A percentile compares a stretch with the other conserved stretches of the same genome.
phyloP scores from a whole-genome alignment of 352 stramenopile genomes.

The Pythium sp. region DNA sequence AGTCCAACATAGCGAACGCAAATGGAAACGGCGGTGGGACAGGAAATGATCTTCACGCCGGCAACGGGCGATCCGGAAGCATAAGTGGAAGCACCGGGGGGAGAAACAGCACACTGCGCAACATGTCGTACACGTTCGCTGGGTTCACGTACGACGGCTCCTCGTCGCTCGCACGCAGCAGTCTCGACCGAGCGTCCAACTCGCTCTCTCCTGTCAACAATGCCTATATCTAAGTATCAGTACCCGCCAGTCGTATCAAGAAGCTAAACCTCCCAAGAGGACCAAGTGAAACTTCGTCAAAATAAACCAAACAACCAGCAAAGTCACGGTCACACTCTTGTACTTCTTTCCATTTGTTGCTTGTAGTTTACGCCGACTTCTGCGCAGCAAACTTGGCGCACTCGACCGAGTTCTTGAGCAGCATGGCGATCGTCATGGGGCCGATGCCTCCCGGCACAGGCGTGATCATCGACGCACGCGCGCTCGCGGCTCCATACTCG shows the following conservation, averaged over 20 bases:
- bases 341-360: neutral
- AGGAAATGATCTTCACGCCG: constrained; percentile 11
- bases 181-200: constrained; percentile 28
- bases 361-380: neutral
- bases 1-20: constrained; percentile 19
- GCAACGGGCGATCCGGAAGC: constrained; percentile 16
- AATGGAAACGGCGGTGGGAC: constrained; percentile 13
- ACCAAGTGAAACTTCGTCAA: neutral
- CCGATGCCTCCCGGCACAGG: constrained; percentile 96
- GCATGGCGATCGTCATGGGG: constrained; percentile 98
- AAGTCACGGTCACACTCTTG: neutral
- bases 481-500: constrained; percentile 87
- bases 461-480: constrained; percentile 93
- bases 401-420: constrained; percentile 83
- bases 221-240: constrained; percentile 27
- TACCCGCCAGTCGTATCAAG: constrained; percentile 5
- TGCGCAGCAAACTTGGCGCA: constrained; percentile 48
- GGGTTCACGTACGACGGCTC: constrained; percentile 83
- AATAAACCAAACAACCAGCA: neutral
- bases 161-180: constrained; percentile 43
- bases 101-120: constrained; percentile 65
- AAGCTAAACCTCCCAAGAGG: neutral
- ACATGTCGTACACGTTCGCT: constrained; percentile 84
- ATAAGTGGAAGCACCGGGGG: constrained; percentile 31
- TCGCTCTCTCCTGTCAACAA: constrained; percentile 15